A percentile compares a stretch with the other conserved stretches of the same genome.
These are phyloP conservation scores for Cyberlindnera galapagoensis DNA, from an alignment of 805 yeast species.

Conservation along the genomic window DNA sequence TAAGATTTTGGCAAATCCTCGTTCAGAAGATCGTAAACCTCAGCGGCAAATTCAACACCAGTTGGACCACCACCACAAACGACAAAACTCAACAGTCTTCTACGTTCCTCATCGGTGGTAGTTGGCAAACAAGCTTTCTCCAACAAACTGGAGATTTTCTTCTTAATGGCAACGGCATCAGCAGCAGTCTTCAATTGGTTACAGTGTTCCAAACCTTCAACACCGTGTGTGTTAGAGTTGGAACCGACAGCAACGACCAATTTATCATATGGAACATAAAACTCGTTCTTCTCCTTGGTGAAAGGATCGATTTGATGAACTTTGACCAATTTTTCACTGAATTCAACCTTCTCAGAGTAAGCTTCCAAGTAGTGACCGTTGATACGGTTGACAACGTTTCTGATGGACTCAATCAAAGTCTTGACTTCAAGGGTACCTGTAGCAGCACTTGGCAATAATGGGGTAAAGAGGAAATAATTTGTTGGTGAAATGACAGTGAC, in stretches of 20 bases:
- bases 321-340: slow-evolving; percentile 50
- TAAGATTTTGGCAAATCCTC: slow-evolving; percentile 53
- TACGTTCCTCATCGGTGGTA: slow-evolving; percentile 56
- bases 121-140: slow-evolving; percentile 64
- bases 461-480: slow-evolving; percentile 64
- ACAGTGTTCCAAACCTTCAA: slow-evolving; percentile 58
- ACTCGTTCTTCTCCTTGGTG: slow-evolving; percentile 34
- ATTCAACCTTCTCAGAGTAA: slow-evolving; percentile 50
- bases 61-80: slow-evolving; percentile 76
- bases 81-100: slow-evolving; percentile 52
- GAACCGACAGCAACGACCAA: slow-evolving; percentile 66
- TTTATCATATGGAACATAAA: slow-evolving; percentile 68
- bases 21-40: slow-evolving; percentile 56
- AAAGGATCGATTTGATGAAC: slow-evolving; percentile 39
- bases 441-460: slow-evolving; percentile 63
- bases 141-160: slow-evolving; percentile 46
- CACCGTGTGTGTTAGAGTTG: slow-evolving; percentile 63
- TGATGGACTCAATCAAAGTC: slow-evolving; percentile 56
- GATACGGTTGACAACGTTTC: slow-evolving; percentile 45
- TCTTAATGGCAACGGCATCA: slow-evolving; percentile 53
- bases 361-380: slow-evolving; percentile 61
- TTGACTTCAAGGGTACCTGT: slow-evolving; percentile 64
- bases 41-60: slow-evolving; percentile 71
- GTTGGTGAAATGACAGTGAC: slow-evolving; percentile 65
- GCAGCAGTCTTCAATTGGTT: slow-evolving; percentile 59